A percentile compares a stretch with the other conserved stretches of the same genome.
Evolutionary conservation across 192 early-diverging fungal species (phyloP).

Genomic region (Backusella australiensis): DNA sequence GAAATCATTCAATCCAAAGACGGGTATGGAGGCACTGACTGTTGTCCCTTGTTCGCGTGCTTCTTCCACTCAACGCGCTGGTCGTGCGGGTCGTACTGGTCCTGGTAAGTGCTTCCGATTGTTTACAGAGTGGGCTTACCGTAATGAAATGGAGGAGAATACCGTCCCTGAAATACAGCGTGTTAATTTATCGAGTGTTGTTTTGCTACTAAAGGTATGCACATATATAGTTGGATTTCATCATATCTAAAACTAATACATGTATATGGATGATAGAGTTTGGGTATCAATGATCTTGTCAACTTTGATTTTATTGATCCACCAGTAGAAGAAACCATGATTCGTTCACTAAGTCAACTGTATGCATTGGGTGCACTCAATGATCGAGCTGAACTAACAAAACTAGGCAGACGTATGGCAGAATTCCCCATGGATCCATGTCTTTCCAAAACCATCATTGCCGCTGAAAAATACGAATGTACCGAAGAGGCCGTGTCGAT

Average conservation of each 20-base stretch:
- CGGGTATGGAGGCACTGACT: slow-evolving; percentile 95
- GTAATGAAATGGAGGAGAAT: slow-evolving; percentile 93
- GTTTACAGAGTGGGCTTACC: slow-evolving; percentile 89
- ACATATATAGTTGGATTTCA: neutral
- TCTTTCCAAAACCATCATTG: slow-evolving; percentile 89
- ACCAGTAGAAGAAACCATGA: slow-evolving; percentile 88
- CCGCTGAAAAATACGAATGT: slow-evolving; percentile 90
- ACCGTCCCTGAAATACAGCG: slow-evolving; percentile 96
- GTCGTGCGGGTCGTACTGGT: slow-evolving; percentile 93
- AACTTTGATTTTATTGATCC: slow-evolving; percentile 99
- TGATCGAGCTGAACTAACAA: slow-evolving; percentile 90
- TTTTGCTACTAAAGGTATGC: slow-evolving; percentile 79
- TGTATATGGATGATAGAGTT: slow-evolving; percentile 44
- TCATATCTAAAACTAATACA: neutral
- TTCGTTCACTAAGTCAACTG: slow-evolving; percentile 88
- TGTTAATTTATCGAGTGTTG: slow-evolving; percentile 89
- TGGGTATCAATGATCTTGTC: slow-evolving; percentile 96
- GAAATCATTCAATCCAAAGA: slow-evolving; percentile 90
- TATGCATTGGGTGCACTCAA: slow-evolving; percentile 93
- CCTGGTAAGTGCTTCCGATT: slow-evolving; percentile 97
- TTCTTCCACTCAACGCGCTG: slow-evolving; percentile 90
- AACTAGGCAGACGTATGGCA: slow-evolving; percentile 95
- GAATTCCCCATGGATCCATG: slow-evolving; percentile 98
- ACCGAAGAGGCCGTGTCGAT: slow-evolving; percentile 93
- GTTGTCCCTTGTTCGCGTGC: slow-evolving; percentile 95